Conservation (phyloP, 345 rosid species). For the Lumnitzera racemosa region DNA sequence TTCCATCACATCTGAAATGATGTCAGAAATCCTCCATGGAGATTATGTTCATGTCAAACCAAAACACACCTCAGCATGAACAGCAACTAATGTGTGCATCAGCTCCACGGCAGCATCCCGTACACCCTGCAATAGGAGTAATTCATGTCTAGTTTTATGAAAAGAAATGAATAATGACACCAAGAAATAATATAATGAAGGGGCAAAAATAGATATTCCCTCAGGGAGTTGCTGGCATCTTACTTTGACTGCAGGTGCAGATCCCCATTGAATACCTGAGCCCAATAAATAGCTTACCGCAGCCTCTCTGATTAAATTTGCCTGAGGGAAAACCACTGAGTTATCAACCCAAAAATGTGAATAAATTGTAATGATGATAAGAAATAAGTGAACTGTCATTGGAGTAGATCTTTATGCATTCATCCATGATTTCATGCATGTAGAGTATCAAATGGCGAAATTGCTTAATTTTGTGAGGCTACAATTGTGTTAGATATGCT, state of each 20-base stretch:
- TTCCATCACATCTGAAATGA: not conserved
- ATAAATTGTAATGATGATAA: not conserved
- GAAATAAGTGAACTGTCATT: too few species aligned
- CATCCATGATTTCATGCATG: too few species aligned
- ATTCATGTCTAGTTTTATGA: not conserved
- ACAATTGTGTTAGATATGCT: too few species aligned
- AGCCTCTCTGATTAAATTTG: slow-evolving; percentile 84
- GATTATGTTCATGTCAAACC: not conserved
- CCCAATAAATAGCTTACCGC: slow-evolving; percentile 70
- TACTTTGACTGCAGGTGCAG: slow-evolving; percentile 89
- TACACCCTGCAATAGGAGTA: slow-evolving; percentile 54
- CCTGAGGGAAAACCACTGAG: slow-evolving; percentile 32
- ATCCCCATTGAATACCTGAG: slow-evolving; percentile 94
- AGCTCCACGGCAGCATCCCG: slow-evolving; percentile 94
- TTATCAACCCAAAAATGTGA: not conserved
- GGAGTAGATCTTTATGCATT: too few species aligned
- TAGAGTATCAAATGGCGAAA: too few species aligned
- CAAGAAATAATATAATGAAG: slow-evolving; percentile 1
- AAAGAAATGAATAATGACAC: not conserved
- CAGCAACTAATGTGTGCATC: slow-evolving; percentile 84
- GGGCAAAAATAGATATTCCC: slow-evolving; percentile 2
- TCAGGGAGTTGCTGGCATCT: slow-evolving; percentile 12
- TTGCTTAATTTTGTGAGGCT: too few species aligned
- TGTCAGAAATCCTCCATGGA: not conserved
- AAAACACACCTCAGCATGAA: slow-evolving; percentile 77